A percentile compares a stretch with the other conserved stretches of the same genome.
These are phyloP conservation scores for Torulaspora microellipsoides DNA, from an alignment of 805 yeast species.

Conservation along the genomic window DNA sequence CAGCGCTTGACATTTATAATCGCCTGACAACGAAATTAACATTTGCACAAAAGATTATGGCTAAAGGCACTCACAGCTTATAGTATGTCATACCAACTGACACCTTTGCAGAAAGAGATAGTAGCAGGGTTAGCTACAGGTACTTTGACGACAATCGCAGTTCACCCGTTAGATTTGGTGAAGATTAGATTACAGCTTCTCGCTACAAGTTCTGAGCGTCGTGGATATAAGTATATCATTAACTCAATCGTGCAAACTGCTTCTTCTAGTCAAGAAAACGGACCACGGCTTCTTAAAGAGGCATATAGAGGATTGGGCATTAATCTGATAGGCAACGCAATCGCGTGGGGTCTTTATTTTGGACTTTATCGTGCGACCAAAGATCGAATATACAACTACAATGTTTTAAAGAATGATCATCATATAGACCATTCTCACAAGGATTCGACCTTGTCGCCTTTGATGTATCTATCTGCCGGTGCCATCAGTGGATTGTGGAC, in stretches of 20 bases:
- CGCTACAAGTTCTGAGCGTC: conserved; percentile 26
- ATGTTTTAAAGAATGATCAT: not conserved
- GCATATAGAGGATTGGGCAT: conserved; percentile 75
- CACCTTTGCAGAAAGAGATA: conserved; percentile 46
- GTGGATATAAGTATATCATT: conserved; percentile 27
- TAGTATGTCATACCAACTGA: conserved; percentile 5
- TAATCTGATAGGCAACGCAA: conserved; percentile 75
- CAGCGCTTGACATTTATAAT: not conserved
- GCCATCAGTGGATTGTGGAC: conserved; percentile 72
- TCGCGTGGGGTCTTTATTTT: conserved; percentile 89
- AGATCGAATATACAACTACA: conserved; percentile 28
- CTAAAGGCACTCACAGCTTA: too few species aligned
- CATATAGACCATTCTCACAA: conserved; percentile 10
- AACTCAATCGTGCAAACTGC: conserved; percentile 20
- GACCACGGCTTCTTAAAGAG: conserved; percentile 25
- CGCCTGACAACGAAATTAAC: not conserved
- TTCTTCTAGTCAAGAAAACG: conserved; percentile 1
- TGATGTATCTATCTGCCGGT: conserved; percentile 51
- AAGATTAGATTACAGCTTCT: conserved; percentile 77
- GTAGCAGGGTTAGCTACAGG: conserved; percentile 81
- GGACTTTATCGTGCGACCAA: conserved; percentile 66
- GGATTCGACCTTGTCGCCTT: conserved; percentile 28
- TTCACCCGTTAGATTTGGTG: conserved; percentile 87
- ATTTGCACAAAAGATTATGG: not conserved
- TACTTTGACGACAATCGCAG: conserved; percentile 64